phyloP scores from a whole-genome alignment of 352 stramenopile species.

The Phytopythium sindhum region DNA sequence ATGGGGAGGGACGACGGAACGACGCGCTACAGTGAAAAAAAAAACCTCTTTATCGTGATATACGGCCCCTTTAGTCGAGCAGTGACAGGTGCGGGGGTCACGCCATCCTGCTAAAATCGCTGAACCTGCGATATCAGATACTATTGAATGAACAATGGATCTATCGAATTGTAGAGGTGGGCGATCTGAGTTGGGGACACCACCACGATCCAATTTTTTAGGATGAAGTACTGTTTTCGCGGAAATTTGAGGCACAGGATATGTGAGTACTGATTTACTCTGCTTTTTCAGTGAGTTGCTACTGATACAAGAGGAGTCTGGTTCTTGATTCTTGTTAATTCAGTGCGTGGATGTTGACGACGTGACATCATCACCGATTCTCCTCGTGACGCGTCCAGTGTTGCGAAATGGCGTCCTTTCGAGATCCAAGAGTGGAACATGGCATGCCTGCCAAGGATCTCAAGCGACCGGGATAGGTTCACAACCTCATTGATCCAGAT shows the following conservation, averaged over 20 bases:
- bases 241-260: too few species aligned
- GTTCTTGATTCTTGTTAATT: too few species aligned
- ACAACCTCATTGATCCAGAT: too few species aligned
- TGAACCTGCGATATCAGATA: background rate
- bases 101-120: background rate
- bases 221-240: too few species aligned
- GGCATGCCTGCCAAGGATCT: too few species aligned
- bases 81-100: background rate
- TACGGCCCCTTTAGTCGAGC: background rate
- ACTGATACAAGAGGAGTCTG: too few species aligned
- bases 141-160: background rate
- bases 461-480: too few species aligned
- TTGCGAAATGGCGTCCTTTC: background rate
- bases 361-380: background rate
- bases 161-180: background rate
- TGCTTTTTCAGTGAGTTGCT: too few species aligned
- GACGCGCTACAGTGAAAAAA: background rate
- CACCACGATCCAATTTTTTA: too few species aligned
- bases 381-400: background rate
- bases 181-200: background rate
- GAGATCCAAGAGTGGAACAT: background rate
- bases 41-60: conserved; percentile 3
- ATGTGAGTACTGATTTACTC: too few species aligned
- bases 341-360: background rate
- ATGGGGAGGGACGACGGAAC: background rate